Conservation (phyloP, 768 basidiomycete species). For the Lentinula sp. region DNA sequence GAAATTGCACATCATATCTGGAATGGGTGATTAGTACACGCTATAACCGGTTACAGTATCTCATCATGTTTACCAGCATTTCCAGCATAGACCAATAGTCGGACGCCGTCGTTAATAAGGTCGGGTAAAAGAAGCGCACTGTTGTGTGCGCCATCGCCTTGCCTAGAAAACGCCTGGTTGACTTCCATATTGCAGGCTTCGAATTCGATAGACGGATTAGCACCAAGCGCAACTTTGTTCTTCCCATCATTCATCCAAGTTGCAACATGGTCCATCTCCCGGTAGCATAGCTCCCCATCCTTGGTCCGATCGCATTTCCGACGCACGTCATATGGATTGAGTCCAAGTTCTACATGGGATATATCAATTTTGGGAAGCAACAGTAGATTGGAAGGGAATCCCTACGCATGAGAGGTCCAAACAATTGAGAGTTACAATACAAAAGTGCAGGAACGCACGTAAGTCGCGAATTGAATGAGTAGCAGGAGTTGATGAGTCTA, state of each 20-base stretch:
- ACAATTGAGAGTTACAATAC: slow-evolving; percentile 77
- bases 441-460: slow-evolving; percentile 68
- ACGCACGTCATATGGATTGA: slow-evolving; percentile 90
- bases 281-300: slow-evolving; percentile 74
- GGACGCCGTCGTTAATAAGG: slow-evolving; percentile 75
- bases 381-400: slow-evolving; percentile 9
- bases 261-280: slow-evolving; percentile 76
- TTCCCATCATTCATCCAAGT: slow-evolving; percentile 76
- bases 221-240: slow-evolving; percentile 78
- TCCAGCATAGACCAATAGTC: slow-evolving; percentile 86
- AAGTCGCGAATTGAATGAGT: slow-evolving; percentile 51
- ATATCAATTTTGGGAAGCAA: neutral
- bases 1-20: slow-evolving; percentile 87
- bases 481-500: slow-evolving; percentile 64
- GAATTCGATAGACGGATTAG: slow-evolving; percentile 51
- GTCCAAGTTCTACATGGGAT: slow-evolving; percentile 46
- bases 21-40: neutral
- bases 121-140: slow-evolving; percentile 73
- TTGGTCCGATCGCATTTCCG: slow-evolving; percentile 61
- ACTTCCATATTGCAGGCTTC: slow-evolving; percentile 74
- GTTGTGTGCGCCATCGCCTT: slow-evolving; percentile 87
- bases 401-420: slow-evolving; percentile 65
- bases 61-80: slow-evolving; percentile 53
- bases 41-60: neutral
- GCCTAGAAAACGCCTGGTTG: slow-evolving; percentile 72